Conservation (phyloP, 2,329 filamentous ascomycete species). For the Fusarium poae region DNA sequence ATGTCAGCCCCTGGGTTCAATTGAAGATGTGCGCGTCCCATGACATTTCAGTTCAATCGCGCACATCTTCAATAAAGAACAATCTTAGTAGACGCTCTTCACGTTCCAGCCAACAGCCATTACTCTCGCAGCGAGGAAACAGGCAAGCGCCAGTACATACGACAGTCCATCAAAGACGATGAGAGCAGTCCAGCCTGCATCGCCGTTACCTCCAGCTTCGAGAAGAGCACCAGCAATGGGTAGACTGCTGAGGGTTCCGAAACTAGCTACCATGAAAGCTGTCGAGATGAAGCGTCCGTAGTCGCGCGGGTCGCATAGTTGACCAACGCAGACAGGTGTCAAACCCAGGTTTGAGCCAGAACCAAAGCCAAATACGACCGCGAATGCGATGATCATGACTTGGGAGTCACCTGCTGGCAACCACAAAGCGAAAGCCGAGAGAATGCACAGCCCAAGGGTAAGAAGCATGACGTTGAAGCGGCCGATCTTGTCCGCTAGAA, state of each 20-base stretch:
- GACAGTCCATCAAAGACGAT: constrained; percentile 56
- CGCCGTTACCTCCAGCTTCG: constrained; percentile 46
- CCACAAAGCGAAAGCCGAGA: constrained; percentile 75
- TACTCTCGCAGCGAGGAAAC: constrained; percentile 37
- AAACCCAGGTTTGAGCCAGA: constrained; percentile 83
- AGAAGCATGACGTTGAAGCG: constrained; percentile 85
- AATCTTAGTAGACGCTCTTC: constrained; percentile 33
- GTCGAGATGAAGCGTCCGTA: constrained; percentile 84
- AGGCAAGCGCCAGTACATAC: constrained; percentile 38
- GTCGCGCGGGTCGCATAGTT: constrained; percentile 80
- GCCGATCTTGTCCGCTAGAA: constrained; percentile 80
- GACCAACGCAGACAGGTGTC: constrained; percentile 83
- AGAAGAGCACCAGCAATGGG: constrained; percentile 59
- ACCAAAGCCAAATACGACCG: constrained; percentile 81
- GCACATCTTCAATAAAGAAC: constrained; percentile 4
- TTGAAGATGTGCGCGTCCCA: neutral
- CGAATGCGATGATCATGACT: constrained; percentile 75
- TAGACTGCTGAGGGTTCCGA: constrained; percentile 69
- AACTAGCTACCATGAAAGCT: constrained; percentile 81
- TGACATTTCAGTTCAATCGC: constrained; percentile 30
- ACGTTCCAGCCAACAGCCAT: constrained; percentile 39
- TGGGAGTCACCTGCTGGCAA: constrained; percentile 69
- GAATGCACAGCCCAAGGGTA: constrained; percentile 70
- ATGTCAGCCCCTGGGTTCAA: neutral
- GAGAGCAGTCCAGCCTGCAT: constrained; percentile 54